These are phyloP conservation scores for Hanseniaspora guilliermondii DNA, from an alignment of 805 yeast genomes.

Conservation along the genomic window DNA sequence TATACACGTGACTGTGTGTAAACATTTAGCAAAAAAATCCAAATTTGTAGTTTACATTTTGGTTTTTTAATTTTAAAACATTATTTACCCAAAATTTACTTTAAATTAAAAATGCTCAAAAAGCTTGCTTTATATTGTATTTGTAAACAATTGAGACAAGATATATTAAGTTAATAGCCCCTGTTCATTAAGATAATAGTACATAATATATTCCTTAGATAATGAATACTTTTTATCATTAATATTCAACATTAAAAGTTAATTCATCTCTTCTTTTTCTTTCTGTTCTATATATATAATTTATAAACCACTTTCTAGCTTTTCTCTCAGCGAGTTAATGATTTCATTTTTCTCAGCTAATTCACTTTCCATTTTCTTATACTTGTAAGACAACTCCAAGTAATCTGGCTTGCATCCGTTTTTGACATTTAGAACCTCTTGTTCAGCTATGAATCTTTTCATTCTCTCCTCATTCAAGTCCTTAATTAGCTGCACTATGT, in stretches of 20 bases:
- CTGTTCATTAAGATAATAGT: no score
- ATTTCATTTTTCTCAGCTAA: constrained; percentile 40
- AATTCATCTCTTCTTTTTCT: neutral
- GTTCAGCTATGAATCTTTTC: constrained; percentile 58
- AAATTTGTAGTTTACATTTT: neutral
- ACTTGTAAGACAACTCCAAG: constrained; percentile 44
- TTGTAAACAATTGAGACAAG: no score
- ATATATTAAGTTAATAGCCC: no score
- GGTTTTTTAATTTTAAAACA: neutral
- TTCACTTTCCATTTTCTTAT: constrained; percentile 39
- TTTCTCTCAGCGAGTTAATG: constrained; percentile 27
- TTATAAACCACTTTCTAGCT: constrained; percentile 17
- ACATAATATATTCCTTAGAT: no score
- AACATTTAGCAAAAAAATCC: neutral
- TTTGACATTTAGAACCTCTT: constrained; percentile 47
- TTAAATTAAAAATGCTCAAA: no score
- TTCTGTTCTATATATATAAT: neutral
- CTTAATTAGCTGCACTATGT: constrained; percentile 42
- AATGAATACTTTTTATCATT: neutral
- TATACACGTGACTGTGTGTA: neutral
- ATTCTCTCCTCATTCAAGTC: constrained; percentile 52
- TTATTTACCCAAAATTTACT: neutral
- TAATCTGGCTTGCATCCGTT: constrained; percentile 42
- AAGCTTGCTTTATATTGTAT: no score
- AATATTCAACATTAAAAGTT: no score